A percentile compares a stretch with the other conserved stretches of the same genome.
Evolutionary conservation across 495 filamentous ascomycete species (phyloP).

Genomic region (Penicillium canescens): DNA sequence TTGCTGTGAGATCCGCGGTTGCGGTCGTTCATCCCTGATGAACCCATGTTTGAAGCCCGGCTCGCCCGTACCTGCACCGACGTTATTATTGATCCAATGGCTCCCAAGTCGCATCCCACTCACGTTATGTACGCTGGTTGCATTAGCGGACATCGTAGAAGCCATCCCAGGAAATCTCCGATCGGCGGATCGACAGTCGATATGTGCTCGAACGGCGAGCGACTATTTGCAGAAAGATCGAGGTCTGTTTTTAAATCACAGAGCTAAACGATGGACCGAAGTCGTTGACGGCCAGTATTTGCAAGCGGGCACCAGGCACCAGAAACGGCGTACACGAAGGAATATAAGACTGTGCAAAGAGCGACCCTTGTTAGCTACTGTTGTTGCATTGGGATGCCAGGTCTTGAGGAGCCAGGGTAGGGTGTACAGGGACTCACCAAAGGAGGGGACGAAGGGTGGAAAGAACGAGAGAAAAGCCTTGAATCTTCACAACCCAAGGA

Average conservation of each 20-base stretch:
- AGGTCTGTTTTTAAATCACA: constrained; percentile 22
- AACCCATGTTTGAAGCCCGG: constrained; percentile 39
- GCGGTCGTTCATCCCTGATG: constrained; percentile 44
- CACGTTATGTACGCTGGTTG: constrained; percentile 41
- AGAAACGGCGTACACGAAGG: constrained; percentile 31
- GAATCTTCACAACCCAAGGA: constrained; percentile 24
- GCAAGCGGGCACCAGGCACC: constrained; percentile 34
- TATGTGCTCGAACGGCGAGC: constrained; percentile 30
- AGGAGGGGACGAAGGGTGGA: constrained; percentile 23
- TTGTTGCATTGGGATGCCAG: not conserved
- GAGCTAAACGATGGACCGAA: constrained; percentile 11
- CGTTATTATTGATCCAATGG: not conserved
- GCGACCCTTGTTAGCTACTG: constrained; percentile 17
- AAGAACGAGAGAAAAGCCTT: constrained; percentile 11
- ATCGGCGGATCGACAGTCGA: constrained; percentile 15
- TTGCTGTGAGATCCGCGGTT: constrained; percentile 35
- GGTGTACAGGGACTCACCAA: constrained; percentile 27
- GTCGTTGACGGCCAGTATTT: constrained; percentile 23
- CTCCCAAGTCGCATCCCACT: constrained; percentile 9
- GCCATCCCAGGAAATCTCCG: constrained; percentile 33
- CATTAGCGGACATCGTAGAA: constrained; percentile 42
- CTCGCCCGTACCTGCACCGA: constrained; percentile 35
- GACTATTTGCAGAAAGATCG: constrained; percentile 21
- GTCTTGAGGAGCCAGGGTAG: constrained; percentile 4
- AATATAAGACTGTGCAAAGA: constrained; percentile 25